Base-by-base conservation (phyloP, 805 yeast genomes). In the Ogataea paradorogensis region DNA sequence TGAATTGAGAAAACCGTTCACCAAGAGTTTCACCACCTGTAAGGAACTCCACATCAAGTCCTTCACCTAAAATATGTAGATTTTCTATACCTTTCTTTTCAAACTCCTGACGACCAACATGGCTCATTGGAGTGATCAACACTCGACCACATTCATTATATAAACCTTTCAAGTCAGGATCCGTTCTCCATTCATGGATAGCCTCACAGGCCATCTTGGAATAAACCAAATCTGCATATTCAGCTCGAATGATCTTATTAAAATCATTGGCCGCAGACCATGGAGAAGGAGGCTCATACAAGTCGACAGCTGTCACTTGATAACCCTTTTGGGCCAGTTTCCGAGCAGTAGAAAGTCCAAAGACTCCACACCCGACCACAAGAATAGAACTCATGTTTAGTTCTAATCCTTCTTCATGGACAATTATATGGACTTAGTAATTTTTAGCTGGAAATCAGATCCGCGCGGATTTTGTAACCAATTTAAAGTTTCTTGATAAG, bases 241-340 rank as follows among this genome's bases (percentile, higher is more conserved):
- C 79, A 0, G 71, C 60, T 34, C 78, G 57, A 11, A 74, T 63
- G 33, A 74, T 73, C 49, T 74, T 73, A 48, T 74, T 74, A 37
- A 61, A 61, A 59, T 70, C 82, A 56, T 82, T 87, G 0, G 89
- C 90, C 13, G 89, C 90, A 0, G 89, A 88, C 87, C 86, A 82
- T 2, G 82, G 73, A 0, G 87, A 80, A 4, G 89, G 51, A 4
- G 69, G 67, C 64, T 62, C 68, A 56, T 66, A 65, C 23, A 57
- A 65, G 1, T 82, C 77, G 9, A 82, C 55, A 3, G 82, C 59
- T 1, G 66, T 65, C 15, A 48, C 51, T 4, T 11, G 9, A 21
- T 43, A 35, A 1, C 65, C 66, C 13, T 52, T 50, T 39, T 75
- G 73, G 2, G 65, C 50, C 15, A 79, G 56, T 0, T 63, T 69